Percentiles rank a stretch among this genome's conserved stretches.
phyloP scores from a whole-genome alignment of 805 yeast genomes.

The Metschnikowia bowlesiae region DNA sequence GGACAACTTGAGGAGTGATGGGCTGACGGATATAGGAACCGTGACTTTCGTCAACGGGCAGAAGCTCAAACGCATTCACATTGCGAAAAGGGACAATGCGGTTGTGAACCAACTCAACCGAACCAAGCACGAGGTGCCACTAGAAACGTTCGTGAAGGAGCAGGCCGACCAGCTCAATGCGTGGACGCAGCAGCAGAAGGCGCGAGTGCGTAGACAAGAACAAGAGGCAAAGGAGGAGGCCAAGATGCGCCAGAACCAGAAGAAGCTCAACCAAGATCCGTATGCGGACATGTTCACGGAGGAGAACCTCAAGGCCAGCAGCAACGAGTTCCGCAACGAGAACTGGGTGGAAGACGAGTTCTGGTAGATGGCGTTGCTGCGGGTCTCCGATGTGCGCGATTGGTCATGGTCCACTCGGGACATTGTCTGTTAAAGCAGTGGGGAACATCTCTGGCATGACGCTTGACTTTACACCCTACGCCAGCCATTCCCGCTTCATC shows the following conservation, averaged over 20 bases:
- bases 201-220: constrained; percentile 29
- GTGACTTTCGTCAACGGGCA: constrained; percentile 65
- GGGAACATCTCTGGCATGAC: no score
- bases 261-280: constrained; percentile 29
- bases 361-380: constrained; percentile 7
- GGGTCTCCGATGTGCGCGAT: no score
- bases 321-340: constrained; percentile 46
- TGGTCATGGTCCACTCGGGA: no score
- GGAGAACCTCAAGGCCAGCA: constrained; percentile 39
- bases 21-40: constrained; percentile 74
- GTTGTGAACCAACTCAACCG: constrained; percentile 60
- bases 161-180: constrained; percentile 28
- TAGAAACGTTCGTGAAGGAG: constrained; percentile 39
- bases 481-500: no score
- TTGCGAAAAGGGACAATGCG: constrained; percentile 54
- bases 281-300: constrained; percentile 46
- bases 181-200: constrained; percentile 37
- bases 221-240: constrained; percentile 30
- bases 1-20: constrained; percentile 60
- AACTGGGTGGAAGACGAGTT: constrained; percentile 56
- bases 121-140: constrained; percentile 53
- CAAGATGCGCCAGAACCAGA: constrained; percentile 36
- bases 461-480: no score
- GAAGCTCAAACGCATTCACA: constrained; percentile 47
- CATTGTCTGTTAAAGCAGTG: no score